Conservation (phyloP, 345 rosid species). For the Linum usitatissimum region DNA sequence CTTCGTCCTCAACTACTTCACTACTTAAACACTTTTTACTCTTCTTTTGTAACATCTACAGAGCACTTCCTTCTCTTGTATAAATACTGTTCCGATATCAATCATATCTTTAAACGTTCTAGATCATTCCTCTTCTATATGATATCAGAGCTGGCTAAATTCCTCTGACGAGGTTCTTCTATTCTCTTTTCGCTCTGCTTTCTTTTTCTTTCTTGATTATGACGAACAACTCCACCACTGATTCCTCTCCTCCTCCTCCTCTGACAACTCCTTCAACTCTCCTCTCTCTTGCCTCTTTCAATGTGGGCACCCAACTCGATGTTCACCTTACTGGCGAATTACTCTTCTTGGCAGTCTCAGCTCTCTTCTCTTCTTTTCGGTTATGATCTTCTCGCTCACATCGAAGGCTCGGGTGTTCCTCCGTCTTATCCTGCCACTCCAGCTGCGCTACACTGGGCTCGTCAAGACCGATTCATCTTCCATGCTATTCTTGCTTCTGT, state of each 20-base stretch:
- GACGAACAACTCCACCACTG: too few relatives aligned
- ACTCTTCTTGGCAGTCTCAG: not conserved
- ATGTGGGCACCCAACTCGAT: not conserved
- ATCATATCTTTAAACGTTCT: too few relatives aligned
- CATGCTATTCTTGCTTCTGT: conserved; percentile 1
- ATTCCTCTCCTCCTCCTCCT: too few relatives aligned
- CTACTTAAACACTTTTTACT: too few relatives aligned
- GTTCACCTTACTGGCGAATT: not conserved
- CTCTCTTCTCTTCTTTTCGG: not conserved
- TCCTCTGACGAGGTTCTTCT: not conserved
- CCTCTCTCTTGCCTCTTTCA: not conserved
- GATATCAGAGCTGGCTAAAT: not conserved
- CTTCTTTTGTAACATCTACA: too few relatives aligned
- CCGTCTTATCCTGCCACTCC: not conserved
- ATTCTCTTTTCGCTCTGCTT: too few relatives aligned
- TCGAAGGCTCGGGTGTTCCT: not conserved
- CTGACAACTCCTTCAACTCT: too few relatives aligned
- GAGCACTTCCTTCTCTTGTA: too few relatives aligned
- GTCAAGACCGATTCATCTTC: not conserved
- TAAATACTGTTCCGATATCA: too few relatives aligned
- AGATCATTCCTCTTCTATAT: too few relatives aligned
- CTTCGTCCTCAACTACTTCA: too few relatives aligned
- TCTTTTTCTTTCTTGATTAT: too few relatives aligned
- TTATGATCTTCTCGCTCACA: not conserved
- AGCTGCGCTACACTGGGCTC: not conserved